Evolutionary conservation across 2,329 filamentous ascomycete species (phyloP).

Genomic region (Colletotrichum zoysiae): DNA sequence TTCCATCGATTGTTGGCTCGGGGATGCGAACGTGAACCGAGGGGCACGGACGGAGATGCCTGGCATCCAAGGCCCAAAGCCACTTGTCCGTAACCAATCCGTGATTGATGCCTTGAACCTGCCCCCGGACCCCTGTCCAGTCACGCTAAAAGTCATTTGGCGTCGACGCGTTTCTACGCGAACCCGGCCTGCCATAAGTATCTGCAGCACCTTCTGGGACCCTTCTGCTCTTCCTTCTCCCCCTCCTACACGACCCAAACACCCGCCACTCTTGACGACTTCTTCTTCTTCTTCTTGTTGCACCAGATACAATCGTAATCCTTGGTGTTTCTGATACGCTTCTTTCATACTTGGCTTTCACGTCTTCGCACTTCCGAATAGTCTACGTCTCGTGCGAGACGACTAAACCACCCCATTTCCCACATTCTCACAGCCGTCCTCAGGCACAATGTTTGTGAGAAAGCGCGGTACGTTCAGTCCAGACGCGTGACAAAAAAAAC

Average conservation of each 20-base stretch:
- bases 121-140: conserved; percentile 22
- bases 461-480: conserved; percentile 67
- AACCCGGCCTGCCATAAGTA: conserved; percentile 39
- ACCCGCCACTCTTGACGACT: conserved; percentile 13
- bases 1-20: conserved; percentile 34
- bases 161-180: conserved; percentile 42
- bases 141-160: conserved; percentile 40
- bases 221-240: conserved; percentile 8
- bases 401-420: background rate
- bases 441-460: conserved; percentile 69
- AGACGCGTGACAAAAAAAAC: background rate
- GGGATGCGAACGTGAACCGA: conserved; percentile 41
- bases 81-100: conserved; percentile 24
- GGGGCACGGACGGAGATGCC: conserved; percentile 38
- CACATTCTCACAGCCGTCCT: conserved; percentile 19
- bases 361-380: conserved; percentile 9
- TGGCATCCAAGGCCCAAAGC: conserved; percentile 3
- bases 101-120: conserved; percentile 42
- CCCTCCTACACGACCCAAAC: conserved; percentile 33
- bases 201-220: conserved; percentile 37
- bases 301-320: conserved; percentile 13
- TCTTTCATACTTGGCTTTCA: conserved; percentile 10
- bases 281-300: conserved; percentile 8
- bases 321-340: conserved; percentile 30
- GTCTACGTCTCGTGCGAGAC: conserved; percentile 1